Conservation (phyloP, 768 basidiomycete species). For the Kwoniella heveanensis region DNA sequence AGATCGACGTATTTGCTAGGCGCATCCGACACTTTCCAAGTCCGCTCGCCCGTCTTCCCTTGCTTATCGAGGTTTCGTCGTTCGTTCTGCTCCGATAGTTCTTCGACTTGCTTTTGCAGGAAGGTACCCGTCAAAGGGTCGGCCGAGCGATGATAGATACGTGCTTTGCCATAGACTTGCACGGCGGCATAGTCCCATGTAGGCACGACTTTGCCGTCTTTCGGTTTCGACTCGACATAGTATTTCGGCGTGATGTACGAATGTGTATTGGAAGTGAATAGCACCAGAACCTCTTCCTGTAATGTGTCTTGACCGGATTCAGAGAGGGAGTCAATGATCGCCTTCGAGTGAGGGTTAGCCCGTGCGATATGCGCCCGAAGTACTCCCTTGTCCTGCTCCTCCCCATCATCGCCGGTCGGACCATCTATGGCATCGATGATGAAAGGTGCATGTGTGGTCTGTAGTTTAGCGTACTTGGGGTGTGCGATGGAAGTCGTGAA, state of each 20-base stretch:
- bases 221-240: constrained; percentile 53
- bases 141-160: constrained; percentile 31
- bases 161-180: constrained; percentile 51
- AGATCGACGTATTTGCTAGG: constrained; percentile 49
- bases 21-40: constrained; percentile 51
- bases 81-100: constrained; percentile 36
- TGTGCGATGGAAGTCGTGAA: constrained; percentile 57
- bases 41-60: constrained; percentile 2
- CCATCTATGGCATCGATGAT: constrained; percentile 35
- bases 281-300: constrained; percentile 47
- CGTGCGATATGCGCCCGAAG: constrained; percentile 53
- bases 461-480: constrained; percentile 43
- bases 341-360: constrained; percentile 53
- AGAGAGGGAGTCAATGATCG: constrained; percentile 31
- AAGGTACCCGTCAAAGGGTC: constrained; percentile 23
- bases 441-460: constrained; percentile 58
- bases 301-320: constrained; percentile 18
- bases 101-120: constrained; percentile 48
- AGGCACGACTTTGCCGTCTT: constrained; percentile 54
- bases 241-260: constrained; percentile 53
- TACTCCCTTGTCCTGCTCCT: constrained; percentile 20
- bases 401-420: background rate
- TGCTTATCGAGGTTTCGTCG: background rate
- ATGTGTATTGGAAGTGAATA: constrained; percentile 52
- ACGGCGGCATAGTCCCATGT: constrained; percentile 56